These are phyloP conservation scores for Nyctanthes arbortristis DNA, from an alignment of 257 asterid genomes.

Conservation along the genomic window DNA sequence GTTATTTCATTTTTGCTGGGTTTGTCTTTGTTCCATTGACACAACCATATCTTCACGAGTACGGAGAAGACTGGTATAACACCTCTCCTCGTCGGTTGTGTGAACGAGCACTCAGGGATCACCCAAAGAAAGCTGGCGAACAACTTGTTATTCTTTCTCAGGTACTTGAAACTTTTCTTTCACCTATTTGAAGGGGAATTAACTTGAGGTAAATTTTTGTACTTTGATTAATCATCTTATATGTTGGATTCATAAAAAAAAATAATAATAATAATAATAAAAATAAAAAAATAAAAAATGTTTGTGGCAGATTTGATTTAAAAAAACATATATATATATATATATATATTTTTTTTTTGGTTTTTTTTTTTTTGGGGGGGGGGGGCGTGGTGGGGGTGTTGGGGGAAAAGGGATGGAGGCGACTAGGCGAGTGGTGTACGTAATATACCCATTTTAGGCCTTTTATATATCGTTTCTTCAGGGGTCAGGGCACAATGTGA, in stretches of 20 bases:
- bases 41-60: constrained; percentile 95
- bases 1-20: constrained; percentile 96
- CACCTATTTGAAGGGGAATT: not conserved
- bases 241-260: too few relatives aligned
- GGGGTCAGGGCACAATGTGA: not conserved
- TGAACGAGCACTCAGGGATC: constrained; percentile 83
- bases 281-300: too few relatives aligned
- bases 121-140: constrained; percentile 75
- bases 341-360: too few relatives aligned
- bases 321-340: too few relatives aligned
- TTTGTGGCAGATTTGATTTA: too few relatives aligned
- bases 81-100: constrained; percentile 95
- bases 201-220: not conserved
- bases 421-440: too few relatives aligned
- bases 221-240: not conserved
- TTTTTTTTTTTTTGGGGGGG: too few relatives aligned
- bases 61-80: constrained; percentile 98
- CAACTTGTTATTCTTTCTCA: constrained; percentile 88
- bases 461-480: not conserved
- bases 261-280: too few relatives aligned
- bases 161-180: constrained; percentile 40
- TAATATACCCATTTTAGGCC: not conserved
- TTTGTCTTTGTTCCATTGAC: constrained; percentile 84
- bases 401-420: too few relatives aligned
- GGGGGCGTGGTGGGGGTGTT: too few relatives aligned